These are phyloP conservation scores for Corchorus capsularis DNA, from an alignment of 345 rosid species.

Conservation along the genomic window DNA sequence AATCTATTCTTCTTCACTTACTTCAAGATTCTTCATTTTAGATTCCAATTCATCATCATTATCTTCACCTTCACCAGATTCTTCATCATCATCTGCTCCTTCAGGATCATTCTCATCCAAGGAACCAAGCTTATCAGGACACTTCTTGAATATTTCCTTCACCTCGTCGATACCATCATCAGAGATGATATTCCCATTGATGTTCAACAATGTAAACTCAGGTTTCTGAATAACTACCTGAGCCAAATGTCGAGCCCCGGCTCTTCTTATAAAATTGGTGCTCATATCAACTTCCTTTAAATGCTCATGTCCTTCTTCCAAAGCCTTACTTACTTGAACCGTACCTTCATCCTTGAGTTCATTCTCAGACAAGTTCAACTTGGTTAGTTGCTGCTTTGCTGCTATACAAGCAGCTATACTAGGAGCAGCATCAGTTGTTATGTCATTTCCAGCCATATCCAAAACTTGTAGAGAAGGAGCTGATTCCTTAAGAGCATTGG, in stretches of 20 bases:
- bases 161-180: slow-evolving; percentile 89
- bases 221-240: slow-evolving; percentile 62
- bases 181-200: slow-evolving; percentile 71
- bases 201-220: slow-evolving; percentile 64
- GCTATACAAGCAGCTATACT: slow-evolving; percentile 62
- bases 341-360: slow-evolving; percentile 88
- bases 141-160: slow-evolving; percentile 64
- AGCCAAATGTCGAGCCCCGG: slow-evolving; percentile 69
- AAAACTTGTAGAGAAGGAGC: slow-evolving; percentile 66
- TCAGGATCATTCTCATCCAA: slow-evolving; percentile 90
- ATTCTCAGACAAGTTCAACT: slow-evolving; percentile 85
- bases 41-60: slow-evolving; percentile 65
- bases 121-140: slow-evolving; percentile 60
- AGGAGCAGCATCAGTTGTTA: slow-evolving; percentile 70
- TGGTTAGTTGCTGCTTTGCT: slow-evolving; percentile 54
- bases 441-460: slow-evolving; percentile 94
- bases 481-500: slow-evolving; percentile 64
- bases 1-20: slow-evolving; percentile 45
- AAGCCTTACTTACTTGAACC: slow-evolving; percentile 57
- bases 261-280: slow-evolving; percentile 59
- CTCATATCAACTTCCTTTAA: slow-evolving; percentile 69
- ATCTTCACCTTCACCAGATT: slow-evolving; percentile 42
- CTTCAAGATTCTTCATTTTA: slow-evolving; percentile 72
- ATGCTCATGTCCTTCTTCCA: slow-evolving; percentile 57
- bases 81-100: slow-evolving; percentile 59